Base-by-base conservation (phyloP, 1,284 basidiomycete species). In the Apiotrichum gamsii region DNA sequence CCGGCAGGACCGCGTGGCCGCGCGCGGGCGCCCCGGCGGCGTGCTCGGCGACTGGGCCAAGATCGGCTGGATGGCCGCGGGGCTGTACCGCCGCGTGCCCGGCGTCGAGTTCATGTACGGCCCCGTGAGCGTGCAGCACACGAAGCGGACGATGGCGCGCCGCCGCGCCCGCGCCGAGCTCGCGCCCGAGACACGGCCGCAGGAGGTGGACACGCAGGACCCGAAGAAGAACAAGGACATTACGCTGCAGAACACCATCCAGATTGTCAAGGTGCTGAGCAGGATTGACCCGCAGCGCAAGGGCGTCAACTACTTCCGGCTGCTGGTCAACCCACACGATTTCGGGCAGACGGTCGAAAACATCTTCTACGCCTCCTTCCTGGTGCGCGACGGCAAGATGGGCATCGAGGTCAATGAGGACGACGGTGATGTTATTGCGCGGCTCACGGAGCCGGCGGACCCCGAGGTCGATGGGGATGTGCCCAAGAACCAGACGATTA, bases 311-410 rank as follows among this genome's bases (percentile, higher is more conserved):
- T 75, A 68, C 41, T 77, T 78, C 65, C 24, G 25, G 9, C 40
- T 54, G 31, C 37, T 54, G 9, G 37, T 45, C 43, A 50, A 54
- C 23, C 52, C 52, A 2, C 15, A 48, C 31, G 33, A 36, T 24
- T 47, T 45, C 31, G 43, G 45, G 13, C 75, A 77, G 43, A 75
- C 75, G 1, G 74, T 79, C 37, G 78, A 80, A 54, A 80, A 80
- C 52, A 60, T 77, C 45, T 79, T 80, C 56, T 78, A 76, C 58
- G 68, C 76, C 29, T 75, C 74, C 41, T 80, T 80, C 54, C 60
- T 80, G 28, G 65, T 78, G 19, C 65, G 70, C 40, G 76, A 79
- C 31, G 73, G 74, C 8, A 62, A 60, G 38, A 74, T 68, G 0
- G 65, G 60, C 2, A 62, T 74, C n/a, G 54, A 62, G 10, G 60